Conservation (phyloP, 441 rosid species). For the Corymbia citriodora region DNA sequence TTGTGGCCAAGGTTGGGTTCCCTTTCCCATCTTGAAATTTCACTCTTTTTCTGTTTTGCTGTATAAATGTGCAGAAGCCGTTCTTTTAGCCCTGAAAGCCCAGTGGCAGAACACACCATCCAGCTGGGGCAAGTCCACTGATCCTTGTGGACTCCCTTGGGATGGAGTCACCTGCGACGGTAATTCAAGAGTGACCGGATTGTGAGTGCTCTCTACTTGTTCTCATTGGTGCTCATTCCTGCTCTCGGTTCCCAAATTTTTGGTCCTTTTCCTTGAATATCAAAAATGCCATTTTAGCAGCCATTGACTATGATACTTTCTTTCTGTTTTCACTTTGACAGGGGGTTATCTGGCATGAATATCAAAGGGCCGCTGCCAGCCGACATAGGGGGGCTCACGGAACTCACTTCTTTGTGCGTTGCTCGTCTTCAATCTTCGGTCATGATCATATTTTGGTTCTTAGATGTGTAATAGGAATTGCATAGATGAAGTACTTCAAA, state of each 20-base stretch:
- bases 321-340: slow-evolving; percentile 15
- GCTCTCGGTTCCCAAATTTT: neutral
- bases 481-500: neutral
- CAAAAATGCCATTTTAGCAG: neutral
- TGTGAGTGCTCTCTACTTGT: slow-evolving; percentile 42
- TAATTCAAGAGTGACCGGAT: slow-evolving; percentile 57
- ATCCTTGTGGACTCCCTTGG: slow-evolving; percentile 83
- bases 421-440: neutral
- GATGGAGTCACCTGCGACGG: slow-evolving; percentile 74
- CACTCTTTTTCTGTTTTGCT: neutral
- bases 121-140: slow-evolving; percentile 55
- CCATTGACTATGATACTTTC: neutral
- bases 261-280: neutral
- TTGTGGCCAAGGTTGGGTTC: neutral
- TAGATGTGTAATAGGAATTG: neutral
- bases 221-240: neutral
- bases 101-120: slow-evolving; percentile 77
- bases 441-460: neutral
- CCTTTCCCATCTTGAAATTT: neutral
- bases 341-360: slow-evolving; percentile 81
- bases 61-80: slow-evolving; percentile 36
- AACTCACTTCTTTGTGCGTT: slow-evolving; percentile 81
- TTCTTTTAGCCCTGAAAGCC: slow-evolving; percentile 66
- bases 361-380: slow-evolving; percentile 77
- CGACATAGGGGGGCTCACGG: slow-evolving; percentile 78